These are phyloP conservation scores for Podospora conica DNA, from an alignment of 495 filamentous ascomycete species.

Conservation along the genomic window DNA sequence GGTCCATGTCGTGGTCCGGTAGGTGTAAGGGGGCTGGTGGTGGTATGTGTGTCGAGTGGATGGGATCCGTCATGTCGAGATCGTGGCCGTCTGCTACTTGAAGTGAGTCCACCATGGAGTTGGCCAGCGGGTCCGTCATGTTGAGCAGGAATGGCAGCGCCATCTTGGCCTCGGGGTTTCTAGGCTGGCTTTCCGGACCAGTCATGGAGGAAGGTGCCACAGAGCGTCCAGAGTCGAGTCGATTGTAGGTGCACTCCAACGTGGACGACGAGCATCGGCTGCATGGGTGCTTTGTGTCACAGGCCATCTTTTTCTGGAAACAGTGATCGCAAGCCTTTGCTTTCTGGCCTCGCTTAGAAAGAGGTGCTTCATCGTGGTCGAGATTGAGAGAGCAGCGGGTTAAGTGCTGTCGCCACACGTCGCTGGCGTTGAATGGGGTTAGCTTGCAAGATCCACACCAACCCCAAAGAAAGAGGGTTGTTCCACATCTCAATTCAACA, in stretches of 20 bases:
- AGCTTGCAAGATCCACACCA: neutral
- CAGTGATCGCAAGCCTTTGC: conserved; percentile 11
- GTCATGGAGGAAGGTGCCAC: neutral
- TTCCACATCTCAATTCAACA: neutral
- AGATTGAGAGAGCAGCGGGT: conserved; percentile 11
- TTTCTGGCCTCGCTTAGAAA: conserved; percentile 11
- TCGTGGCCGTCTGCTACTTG: neutral
- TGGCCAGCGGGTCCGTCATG: conserved; percentile 12
- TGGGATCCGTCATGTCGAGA: neutral
- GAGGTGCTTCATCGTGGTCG: conserved; percentile 2
- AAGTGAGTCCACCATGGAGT: conserved; percentile 7
- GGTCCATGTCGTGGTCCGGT: neutral
- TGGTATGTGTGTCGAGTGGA: neutral
- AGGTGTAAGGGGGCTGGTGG: neutral
- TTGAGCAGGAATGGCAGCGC: conserved; percentile 12
- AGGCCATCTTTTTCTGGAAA: conserved; percentile 10
- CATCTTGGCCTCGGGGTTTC: conserved; percentile 8
- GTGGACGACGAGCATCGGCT: conserved; percentile 3
- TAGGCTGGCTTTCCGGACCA: neutral
- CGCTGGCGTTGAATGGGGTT: neutral
- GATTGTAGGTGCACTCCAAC: conserved; percentile 2
- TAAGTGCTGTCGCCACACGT: conserved; percentile 14
- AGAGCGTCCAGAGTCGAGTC: neutral
- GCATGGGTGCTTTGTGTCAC: conserved; percentile 4
- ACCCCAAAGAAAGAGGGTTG: neutral